Evolutionary conservation across 768 basidiomycete species (phyloP).

Genomic region (Russula lepida): DNA sequence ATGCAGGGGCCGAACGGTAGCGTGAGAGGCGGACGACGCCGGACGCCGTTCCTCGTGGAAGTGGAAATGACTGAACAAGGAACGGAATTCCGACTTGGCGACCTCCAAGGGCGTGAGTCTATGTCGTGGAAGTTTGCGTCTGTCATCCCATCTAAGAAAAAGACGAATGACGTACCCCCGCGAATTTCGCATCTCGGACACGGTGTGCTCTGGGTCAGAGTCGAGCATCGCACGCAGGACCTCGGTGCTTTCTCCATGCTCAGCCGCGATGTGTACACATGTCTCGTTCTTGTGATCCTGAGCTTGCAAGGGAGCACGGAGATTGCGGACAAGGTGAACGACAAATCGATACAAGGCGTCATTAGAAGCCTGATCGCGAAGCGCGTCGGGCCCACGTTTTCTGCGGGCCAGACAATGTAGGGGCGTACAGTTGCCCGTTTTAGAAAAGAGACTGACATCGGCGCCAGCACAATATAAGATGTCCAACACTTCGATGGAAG

Average conservation of each 20-base stretch:
- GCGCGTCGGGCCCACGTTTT: constrained; percentile 19
- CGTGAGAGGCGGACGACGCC: constrained; percentile 45
- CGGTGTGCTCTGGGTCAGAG: constrained; percentile 47
- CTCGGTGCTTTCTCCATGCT: constrained; percentile 58
- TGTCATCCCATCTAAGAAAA: constrained; percentile 1
- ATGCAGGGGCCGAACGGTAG: constrained; percentile 40
- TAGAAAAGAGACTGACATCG: constrained; percentile 55
- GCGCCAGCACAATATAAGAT: constrained; percentile 69
- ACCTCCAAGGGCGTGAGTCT: constrained; percentile 64
- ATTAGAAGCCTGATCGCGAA: constrained; percentile 17
- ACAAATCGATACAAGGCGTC: constrained; percentile 42
- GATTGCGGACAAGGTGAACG: constrained; percentile 59
- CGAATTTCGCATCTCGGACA: constrained; percentile 56
- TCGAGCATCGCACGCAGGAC: constrained; percentile 56
- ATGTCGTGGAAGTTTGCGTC: neutral
- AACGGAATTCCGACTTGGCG: constrained; percentile 56
- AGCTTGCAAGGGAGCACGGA: constrained; percentile 60
- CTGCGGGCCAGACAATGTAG: constrained; percentile 22
- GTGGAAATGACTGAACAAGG: constrained; percentile 49
- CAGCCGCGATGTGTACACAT: constrained; percentile 73
- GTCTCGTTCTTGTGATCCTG: constrained; percentile 63
- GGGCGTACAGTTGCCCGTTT: constrained; percentile 22
- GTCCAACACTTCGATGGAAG: constrained; percentile 56
- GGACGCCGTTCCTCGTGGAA: constrained; percentile 40
- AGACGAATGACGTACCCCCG: constrained; percentile 47